These are phyloP conservation scores for Puccinia novopanici DNA, from an alignment of 1,284 basidiomycete genomes.

Conservation along the genomic window DNA sequence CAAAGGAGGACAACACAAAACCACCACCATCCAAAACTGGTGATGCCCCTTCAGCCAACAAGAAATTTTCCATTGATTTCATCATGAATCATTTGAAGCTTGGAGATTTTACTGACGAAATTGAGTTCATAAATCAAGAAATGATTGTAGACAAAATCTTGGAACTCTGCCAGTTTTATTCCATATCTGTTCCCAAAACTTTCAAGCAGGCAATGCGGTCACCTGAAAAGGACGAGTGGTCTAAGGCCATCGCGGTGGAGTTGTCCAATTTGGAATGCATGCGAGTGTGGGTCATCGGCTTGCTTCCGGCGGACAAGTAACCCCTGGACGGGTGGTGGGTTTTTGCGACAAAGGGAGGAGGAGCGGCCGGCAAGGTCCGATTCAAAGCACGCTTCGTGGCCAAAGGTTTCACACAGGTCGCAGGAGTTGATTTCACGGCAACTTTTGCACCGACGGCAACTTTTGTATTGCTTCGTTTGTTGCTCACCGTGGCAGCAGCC, in stretches of 20 bases:
- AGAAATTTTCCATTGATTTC: not conserved
- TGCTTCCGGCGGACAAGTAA: not conserved
- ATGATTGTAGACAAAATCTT: too few species aligned
- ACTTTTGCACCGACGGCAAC: constrained; percentile 7
- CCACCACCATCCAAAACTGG: not conserved
- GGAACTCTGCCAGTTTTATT: too few species aligned
- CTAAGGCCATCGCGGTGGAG: not conserved
- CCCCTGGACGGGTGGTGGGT: not conserved
- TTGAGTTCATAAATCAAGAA: too few species aligned
- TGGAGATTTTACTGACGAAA: too few species aligned
- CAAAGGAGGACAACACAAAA: not conserved
- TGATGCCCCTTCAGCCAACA: too few species aligned
- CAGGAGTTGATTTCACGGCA: too few species aligned
- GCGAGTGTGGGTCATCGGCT: not conserved
- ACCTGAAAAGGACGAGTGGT: too few species aligned
- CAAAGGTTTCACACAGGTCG: not conserved
- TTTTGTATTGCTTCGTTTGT: not conserved
- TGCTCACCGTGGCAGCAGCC: not conserved
- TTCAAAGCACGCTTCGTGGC: not conserved
- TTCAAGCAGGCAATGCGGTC: constrained; percentile 6
- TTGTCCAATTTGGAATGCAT: not conserved
- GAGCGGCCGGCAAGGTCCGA: not conserved
- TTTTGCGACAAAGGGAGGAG: not conserved
- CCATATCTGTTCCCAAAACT: not conserved
- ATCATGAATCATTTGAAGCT: too few species aligned